phyloP scores from a whole-genome alignment of 495 filamentous ascomycete species.

The Aspergillus haitiensis region DNA sequence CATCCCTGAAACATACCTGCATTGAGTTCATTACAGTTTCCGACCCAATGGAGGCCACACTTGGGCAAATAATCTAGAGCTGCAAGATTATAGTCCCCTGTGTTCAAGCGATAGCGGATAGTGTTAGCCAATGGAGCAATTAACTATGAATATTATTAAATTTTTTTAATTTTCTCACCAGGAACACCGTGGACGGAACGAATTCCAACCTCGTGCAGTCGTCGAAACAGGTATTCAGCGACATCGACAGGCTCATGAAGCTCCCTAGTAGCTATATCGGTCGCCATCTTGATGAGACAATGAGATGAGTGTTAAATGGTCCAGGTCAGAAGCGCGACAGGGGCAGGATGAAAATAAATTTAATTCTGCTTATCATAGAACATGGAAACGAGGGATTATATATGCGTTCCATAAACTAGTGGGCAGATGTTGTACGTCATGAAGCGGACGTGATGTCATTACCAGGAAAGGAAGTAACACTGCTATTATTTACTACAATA shows the following conservation, averaged over 20 bases:
- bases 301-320: not conserved
- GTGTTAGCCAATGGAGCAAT: not conserved
- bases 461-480: conserved; percentile 5
- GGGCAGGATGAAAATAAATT: not conserved
- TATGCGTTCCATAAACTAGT: conserved; percentile 4
- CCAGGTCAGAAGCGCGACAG: not conserved
- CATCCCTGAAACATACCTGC: conserved; percentile 49
- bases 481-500: not conserved
- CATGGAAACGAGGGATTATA: conserved; percentile 8
- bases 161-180: conserved; percentile 38
- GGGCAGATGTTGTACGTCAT: conserved; percentile 29
- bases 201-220: conserved; percentile 62
- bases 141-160: not conserved
- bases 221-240: conserved; percentile 62
- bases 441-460: conserved; percentile 44
- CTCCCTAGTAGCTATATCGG: conserved; percentile 55
- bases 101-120: not conserved
- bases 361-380: not conserved
- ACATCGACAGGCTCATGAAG: conserved; percentile 57
- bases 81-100: conserved; percentile 50
- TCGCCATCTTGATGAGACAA: conserved; percentile 38
- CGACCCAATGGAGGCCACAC: conserved; percentile 62
- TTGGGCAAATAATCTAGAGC: conserved; percentile 64
- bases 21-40: conserved; percentile 69
- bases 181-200: conserved; percentile 65